A percentile compares a stretch with the other conserved stretches of the same genome.
These are phyloP conservation scores for Acacia crassicarpa DNA, from an alignment of 306 rosid genomes.

Conservation along the genomic window DNA sequence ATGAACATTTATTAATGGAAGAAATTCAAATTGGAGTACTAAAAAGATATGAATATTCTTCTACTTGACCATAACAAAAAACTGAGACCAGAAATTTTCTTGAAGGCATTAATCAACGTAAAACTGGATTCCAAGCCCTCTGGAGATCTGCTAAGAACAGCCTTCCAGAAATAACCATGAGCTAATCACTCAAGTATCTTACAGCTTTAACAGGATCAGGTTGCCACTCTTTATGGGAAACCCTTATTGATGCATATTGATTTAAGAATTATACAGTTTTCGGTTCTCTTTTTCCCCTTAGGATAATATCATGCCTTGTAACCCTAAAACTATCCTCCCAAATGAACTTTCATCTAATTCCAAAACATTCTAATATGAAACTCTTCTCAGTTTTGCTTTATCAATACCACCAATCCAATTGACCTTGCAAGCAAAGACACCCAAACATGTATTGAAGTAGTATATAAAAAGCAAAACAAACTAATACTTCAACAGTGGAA, in stretches of 20 bases:
- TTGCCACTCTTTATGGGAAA: not conserved
- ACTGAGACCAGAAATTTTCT: not conserved
- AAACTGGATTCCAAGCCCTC: not conserved
- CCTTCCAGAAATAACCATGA: not conserved
- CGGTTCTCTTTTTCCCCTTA: not conserved
- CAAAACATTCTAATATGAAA: not conserved
- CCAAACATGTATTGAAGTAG: not conserved
- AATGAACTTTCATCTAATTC: not conserved
- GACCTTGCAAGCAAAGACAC: not conserved
- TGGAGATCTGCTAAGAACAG: not conserved
- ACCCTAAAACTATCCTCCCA: not conserved
- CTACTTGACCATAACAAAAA: not conserved
- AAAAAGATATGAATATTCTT: not conserved
- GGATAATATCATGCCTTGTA: not conserved
- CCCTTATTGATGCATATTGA: not conserved
- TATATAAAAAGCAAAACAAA: not conserved
- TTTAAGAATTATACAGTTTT: not conserved
- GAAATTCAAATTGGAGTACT: not conserved
- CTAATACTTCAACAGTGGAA: too few relatives aligned
- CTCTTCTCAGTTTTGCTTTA: not conserved
- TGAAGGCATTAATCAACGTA: not conserved
- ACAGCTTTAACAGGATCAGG: not conserved
- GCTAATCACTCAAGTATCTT: not conserved
- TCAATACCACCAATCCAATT: not conserved
- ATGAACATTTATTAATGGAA: slow-evolving; percentile 3